Percentiles rank a stretch among this genome's conserved stretches.
Conservation (phyloP, 2,329 filamentous ascomycete genomes). For the Aspergillus hortae region DNA sequence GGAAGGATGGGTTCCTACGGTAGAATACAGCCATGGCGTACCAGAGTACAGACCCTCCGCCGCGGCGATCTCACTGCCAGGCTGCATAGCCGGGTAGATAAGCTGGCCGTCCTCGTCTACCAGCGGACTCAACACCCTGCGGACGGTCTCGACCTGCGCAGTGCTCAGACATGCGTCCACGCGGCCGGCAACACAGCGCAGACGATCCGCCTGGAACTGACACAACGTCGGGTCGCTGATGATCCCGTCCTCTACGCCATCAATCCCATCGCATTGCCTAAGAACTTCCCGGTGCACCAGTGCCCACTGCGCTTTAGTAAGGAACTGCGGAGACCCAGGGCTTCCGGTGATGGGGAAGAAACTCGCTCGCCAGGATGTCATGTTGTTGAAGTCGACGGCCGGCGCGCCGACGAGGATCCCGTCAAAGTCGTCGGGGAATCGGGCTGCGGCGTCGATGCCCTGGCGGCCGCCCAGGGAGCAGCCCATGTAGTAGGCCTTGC, state of each 20-base stretch:
- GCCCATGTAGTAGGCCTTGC: conserved; percentile 8
- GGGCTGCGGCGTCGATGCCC: conserved; percentile 3
- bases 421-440: conserved; percentile 22
- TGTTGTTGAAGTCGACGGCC: conserved; percentile 40
- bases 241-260: conserved; percentile 50
- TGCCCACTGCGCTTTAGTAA: conserved; percentile 33
- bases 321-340: conserved; percentile 18
- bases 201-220: conserved; percentile 4
- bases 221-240: conserved; percentile 35
- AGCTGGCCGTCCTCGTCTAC: conserved; percentile 14
- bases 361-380: conserved; percentile 36
- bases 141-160: conserved; percentile 8
- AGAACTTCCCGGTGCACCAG: conserved; percentile 45
- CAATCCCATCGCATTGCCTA: conserved; percentile 50
- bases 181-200: conserved; percentile 10
- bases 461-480: conserved; percentile 7
- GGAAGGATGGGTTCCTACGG: neutral
- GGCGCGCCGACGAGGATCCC: conserved; percentile 44
- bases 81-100: conserved; percentile 15
- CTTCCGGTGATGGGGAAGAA: conserved; percentile 37
- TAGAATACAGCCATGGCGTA: neutral
- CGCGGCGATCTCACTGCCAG: conserved; percentile 8
- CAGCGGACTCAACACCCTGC: conserved; percentile 7
- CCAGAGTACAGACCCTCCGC: conserved; percentile 8
- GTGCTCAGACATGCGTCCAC: conserved; percentile 17